A percentile compares a stretch with the other conserved stretches of the same genome.
Conservation (phyloP, 1,284 basidiomycete species). For the Schizopora paradoxa region DNA sequence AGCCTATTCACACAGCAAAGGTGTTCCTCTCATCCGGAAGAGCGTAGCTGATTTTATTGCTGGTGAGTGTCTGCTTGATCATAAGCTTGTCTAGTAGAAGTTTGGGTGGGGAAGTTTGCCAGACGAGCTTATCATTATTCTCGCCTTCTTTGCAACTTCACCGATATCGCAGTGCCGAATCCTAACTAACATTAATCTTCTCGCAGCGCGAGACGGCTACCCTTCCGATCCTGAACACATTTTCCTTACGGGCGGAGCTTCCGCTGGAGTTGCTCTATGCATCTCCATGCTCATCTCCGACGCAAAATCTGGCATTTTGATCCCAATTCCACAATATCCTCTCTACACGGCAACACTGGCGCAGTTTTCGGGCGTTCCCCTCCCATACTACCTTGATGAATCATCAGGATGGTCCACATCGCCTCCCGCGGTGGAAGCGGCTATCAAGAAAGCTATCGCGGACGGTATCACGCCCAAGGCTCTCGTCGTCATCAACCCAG, state of each 20-base stretch:
- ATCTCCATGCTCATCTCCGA: slow-evolving; percentile 75
- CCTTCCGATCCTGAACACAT: slow-evolving; percentile 82
- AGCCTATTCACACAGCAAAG: slow-evolving; percentile 95
- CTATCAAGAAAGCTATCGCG: slow-evolving; percentile 62
- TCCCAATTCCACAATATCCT: slow-evolving; percentile 98
- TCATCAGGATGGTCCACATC: slow-evolving; percentile 83
- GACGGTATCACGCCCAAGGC: slow-evolving; percentile 70
- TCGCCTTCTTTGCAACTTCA: not conserved
- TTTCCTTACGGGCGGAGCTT: slow-evolving; percentile 93
- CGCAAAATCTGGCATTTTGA: slow-evolving; percentile 72
- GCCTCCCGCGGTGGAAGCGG: slow-evolving; percentile 59
- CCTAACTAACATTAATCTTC: slow-evolving; percentile 3
- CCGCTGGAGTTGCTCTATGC: slow-evolving; percentile 85
- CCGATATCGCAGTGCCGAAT: not conserved
- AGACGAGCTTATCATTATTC: slow-evolving; percentile 1
- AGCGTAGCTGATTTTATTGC: slow-evolving; percentile 89
- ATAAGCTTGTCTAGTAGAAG: not conserved
- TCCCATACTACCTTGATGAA: slow-evolving; percentile 91
- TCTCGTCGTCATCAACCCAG: slow-evolving; percentile 93
- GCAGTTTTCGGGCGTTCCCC: slow-evolving; percentile 72
- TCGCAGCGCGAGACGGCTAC: slow-evolving; percentile 80
- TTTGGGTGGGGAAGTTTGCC: not conserved
- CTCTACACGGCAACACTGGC: slow-evolving; percentile 94
- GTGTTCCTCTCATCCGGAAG: slow-evolving; percentile 83
- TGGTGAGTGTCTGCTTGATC: slow-evolving; percentile 41